Evolutionary conservation across 2,329 filamentous ascomycete species (phyloP), one percentile per base, ranked within the genome.

Genomic region (Claviceps fusiformis): DNA sequence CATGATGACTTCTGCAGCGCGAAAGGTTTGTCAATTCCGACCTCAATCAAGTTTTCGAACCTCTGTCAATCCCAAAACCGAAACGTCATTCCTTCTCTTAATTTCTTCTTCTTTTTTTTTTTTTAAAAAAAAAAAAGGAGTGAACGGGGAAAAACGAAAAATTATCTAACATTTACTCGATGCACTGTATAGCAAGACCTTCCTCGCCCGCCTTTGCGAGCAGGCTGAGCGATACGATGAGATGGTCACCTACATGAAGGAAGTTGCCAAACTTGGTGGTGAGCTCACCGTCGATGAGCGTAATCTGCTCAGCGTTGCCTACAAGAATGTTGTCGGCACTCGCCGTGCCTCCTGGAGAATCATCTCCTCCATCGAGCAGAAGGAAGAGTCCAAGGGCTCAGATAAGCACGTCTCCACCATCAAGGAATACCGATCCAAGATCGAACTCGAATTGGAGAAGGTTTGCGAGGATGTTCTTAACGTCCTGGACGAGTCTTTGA

Each of bases 161-260:
- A 41, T 15, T 11, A 41, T n/a, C 66, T 59, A 58, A 58, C 60
- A 55, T 60, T 61, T 55, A 53, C 35, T 50, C 50, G 27, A 51
- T 56, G 53, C 47, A 54, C 52, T 53, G 27, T 45, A 71, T 73
- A 95, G 90, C 87, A 97, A 97, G 86, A 97, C 93, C 72, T 97
- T 97, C 83, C 89, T 97, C 75, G 93, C 93, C 76, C 86, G 93
- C 80, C 90, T 98, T 73, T 97, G 93, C 82, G 93, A 97, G 88
- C 93, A 98, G 85, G 93, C 93, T 73, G 93, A 97, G 83, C 92
- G 92, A 73, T 98, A 98, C 79, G 92, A 98, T 92, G 93, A 97
- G 79, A 97, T 97, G 92, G 92, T 97, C 67, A 90, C 85, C 71
- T 96, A 92, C 81, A 97, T 97, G 93, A 97, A 97, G 89, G 90